Evolutionary conservation across 83 land plant species (phyloP).

Genomic region (Thuja plicata): DNA sequence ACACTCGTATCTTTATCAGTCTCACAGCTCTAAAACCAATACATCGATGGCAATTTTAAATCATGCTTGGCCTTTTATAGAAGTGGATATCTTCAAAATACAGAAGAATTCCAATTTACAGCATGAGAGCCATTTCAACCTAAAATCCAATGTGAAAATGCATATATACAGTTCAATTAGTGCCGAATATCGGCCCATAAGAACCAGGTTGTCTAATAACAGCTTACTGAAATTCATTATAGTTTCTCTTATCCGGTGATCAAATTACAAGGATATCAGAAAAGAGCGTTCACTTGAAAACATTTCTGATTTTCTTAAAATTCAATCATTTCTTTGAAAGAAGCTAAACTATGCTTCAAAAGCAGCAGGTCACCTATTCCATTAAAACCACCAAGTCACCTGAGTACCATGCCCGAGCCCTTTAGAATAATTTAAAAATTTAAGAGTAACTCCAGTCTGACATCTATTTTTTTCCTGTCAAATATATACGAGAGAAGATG

Average conservation of each 20-base stretch:
- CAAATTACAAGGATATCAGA: background rate
- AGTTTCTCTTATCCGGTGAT: background rate
- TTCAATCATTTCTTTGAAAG: background rate
- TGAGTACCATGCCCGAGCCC: background rate
- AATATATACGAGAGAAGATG: constrained; percentile 53
- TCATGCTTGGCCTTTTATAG: background rate
- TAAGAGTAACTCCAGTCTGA: background rate
- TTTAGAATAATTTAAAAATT: background rate
- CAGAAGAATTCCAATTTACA: background rate
- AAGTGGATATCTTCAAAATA: constrained; percentile 2
- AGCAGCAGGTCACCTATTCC: background rate
- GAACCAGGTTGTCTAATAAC: background rate
- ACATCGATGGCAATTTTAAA: background rate
- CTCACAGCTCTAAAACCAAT: background rate
- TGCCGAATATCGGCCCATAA: background rate
- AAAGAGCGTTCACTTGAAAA: background rate
- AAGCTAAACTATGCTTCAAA: background rate
- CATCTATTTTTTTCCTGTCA: constrained; percentile 40
- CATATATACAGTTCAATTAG: constrained; percentile 4
- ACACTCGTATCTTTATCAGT: background rate
- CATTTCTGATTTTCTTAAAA: background rate
- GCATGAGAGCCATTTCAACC: background rate
- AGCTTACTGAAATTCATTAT: background rate
- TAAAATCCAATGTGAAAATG: background rate
- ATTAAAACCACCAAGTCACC: background rate